Evolutionary conservation across 1,284 basidiomycete genomes (phyloP).

Genomic region (Fomitopsis betulina): DNA sequence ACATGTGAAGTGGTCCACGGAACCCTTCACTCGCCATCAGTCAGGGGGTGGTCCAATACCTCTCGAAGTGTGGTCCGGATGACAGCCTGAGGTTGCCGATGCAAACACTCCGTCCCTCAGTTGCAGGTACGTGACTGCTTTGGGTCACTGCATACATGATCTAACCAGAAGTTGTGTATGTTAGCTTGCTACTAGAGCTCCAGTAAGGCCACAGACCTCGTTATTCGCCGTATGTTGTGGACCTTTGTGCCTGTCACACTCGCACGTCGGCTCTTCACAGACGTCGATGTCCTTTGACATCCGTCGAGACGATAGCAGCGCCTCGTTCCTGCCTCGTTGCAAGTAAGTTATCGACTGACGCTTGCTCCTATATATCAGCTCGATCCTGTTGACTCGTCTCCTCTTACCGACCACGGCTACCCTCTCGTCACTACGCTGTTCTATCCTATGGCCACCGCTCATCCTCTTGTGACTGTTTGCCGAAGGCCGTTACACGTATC

Average conservation of each 20-base stretch:
- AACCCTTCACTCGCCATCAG: background rate
- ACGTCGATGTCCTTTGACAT: background rate
- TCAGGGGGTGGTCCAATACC: background rate
- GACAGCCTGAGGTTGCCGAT: background rate
- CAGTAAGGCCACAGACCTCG: background rate
- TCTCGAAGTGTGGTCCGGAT: background rate
- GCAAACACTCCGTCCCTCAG: too few species aligned
- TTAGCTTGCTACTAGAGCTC: background rate
- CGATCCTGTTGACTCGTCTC: background rate
- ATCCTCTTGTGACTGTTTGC: too few species aligned
- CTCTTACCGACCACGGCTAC: background rate
- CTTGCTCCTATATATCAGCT: background rate
- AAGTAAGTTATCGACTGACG: background rate
- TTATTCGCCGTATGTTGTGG: background rate
- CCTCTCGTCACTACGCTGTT: background rate
- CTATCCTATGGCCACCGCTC: too few species aligned
- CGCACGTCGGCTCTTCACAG: background rate
- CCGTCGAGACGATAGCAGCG: background rate
- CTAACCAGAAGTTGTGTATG: background rate
- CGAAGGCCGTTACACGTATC: too few species aligned
- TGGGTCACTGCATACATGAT: background rate
- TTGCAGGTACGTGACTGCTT: background rate
- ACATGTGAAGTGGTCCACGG: background rate
- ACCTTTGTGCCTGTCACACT: background rate
- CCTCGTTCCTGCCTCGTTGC: slow-evolving; percentile 8